Base-by-base conservation (phyloP, 2,329 filamentous ascomycete genomes). In the Teratosphaeria gauchensis region DNA sequence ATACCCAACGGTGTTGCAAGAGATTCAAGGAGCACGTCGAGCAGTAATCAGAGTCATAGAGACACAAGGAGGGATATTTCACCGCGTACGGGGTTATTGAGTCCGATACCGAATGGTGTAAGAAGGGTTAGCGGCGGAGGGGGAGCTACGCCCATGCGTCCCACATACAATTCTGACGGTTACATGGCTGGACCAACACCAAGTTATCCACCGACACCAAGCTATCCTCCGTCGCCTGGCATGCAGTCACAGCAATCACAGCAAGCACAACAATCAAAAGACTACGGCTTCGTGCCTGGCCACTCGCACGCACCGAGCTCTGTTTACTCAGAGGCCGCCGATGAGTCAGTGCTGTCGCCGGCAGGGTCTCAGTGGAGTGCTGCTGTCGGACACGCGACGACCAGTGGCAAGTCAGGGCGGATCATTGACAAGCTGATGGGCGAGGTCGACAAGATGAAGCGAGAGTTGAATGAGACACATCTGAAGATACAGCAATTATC, bases 401-500 rank as follows among this genome's bases (percentile, higher is more conserved):
- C 87, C 2, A 62, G 62, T 21, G 87, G 87, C 51, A 90, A 90
- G 76, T 89, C 86, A 9, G 87, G 87, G 8, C 80, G 87, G 35
- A 87, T 90, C 56, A 92, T 94, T 72, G 90, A 94, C 74, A 84
- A 85, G 68, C 81, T 94, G 57, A 89, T 90, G 69, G 85, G 86
- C 56, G 89, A 92, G 69, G 91, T 91, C 65, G 89, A 92, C 68
- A 81, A 85, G 48, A 77, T 92, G 53, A 88, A 88, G 66, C 82
- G 88, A 56, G 88, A 92, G 63, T 68, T 78, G 51, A 73, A 72
- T 33, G 71, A 74, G 2, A 74, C 77, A 61, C 69, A 72, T 56
- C 66, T 75, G 19, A 73, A 73, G 53, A 80, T 86, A 52, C 87
- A 90, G 59, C 88, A 91, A 67, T 80, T 86, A n/a, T 83, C 84